Base-by-base conservation (phyloP, 1,284 basidiomycete species). In the Fomitiporia mediterranea region DNA sequence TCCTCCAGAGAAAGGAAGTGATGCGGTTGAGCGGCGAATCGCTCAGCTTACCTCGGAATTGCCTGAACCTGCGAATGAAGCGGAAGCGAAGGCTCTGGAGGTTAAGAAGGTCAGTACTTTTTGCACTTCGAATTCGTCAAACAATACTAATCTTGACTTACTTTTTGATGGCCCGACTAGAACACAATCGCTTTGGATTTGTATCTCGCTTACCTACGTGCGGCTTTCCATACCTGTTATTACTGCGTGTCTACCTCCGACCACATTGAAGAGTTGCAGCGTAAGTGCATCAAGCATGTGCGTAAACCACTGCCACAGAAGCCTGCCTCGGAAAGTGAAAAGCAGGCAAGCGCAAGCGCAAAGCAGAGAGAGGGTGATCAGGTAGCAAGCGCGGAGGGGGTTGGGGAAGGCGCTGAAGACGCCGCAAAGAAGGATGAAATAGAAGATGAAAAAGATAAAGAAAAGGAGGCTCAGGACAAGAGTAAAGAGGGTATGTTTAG, bases 191-290 rank as follows among this genome's bases (percentile, higher is more conserved):
- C 88, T 64, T 78, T 94, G 70, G 92, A 95, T 74, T 71, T 94
- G 69, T 91, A 91, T 69, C 76, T 94, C 69, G 82, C 84, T 53
- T 93, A 93, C 72, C 74, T 94, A 66, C 87, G 92, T 65, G 78
- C 81, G 68, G 89, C 86, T 52, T 93, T 89, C 73, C 81, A 91
- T 79, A 86, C 89, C 67, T 95, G 95, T 80, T 98, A 94, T 74
- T 98, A 98, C 74, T 98, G 94, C 76, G 86, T 90, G 65, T 86
- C 92, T 68, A 82, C 91, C 63, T 89, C 86, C 68, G 89, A 95
- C 73, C 93, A 94, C 76, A 74, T 88, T 70, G 95, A 98, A 74
- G 93, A 96, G 77, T 80, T 98, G 66, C 87, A 93, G 70, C 83
- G 92, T 67, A 92, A 94, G 74, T 97, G 94, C 77, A 79, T 96